These are phyloP conservation scores for Penicillium sp. DNA, from an alignment of 2,329 filamentous ascomycete species.

Conservation along the genomic window DNA sequence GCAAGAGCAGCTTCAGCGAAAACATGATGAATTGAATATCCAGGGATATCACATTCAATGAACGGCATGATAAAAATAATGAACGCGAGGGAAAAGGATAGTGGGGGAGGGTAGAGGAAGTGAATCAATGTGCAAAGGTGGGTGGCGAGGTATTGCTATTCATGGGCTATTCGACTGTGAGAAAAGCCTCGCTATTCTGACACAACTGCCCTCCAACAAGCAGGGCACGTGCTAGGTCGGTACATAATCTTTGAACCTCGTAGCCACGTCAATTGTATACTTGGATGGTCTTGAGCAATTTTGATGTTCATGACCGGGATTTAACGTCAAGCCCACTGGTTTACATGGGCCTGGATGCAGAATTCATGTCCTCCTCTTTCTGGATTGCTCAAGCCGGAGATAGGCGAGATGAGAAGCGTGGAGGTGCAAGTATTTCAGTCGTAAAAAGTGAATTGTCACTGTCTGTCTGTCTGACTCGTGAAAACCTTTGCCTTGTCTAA, in stretches of 20 bases:
- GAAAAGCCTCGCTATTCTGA: background rate
- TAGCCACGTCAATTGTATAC: background rate
- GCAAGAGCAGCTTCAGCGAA: too few species aligned
- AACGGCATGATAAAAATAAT: background rate
- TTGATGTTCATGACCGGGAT: slow-evolving; percentile 10
- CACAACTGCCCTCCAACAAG: background rate
- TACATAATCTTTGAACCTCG: background rate
- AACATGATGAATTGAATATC: background rate
- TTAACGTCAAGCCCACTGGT: slow-evolving; percentile 13
- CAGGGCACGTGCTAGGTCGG: background rate
- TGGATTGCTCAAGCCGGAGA: slow-evolving; percentile 13
- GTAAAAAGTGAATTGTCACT: slow-evolving; percentile 41
- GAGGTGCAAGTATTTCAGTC: slow-evolving; percentile 33
- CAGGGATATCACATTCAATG: too few species aligned
- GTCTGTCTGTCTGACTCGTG: slow-evolving; percentile 34
- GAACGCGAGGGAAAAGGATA: background rate
- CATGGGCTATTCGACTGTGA: slow-evolving; percentile 7
- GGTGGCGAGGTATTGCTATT: slow-evolving; percentile 23
- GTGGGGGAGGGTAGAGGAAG: background rate
- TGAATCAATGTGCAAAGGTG: slow-evolving; percentile 1
- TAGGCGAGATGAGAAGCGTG: slow-evolving; percentile 25
- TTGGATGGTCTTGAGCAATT: background rate
- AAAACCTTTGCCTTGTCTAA: slow-evolving; percentile 61
- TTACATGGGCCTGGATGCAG: slow-evolving; percentile 21
- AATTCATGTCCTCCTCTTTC: slow-evolving; percentile 5